Base-by-base conservation (phyloP, 768 basidiomycete species). In the Leccinum boreale region DNA sequence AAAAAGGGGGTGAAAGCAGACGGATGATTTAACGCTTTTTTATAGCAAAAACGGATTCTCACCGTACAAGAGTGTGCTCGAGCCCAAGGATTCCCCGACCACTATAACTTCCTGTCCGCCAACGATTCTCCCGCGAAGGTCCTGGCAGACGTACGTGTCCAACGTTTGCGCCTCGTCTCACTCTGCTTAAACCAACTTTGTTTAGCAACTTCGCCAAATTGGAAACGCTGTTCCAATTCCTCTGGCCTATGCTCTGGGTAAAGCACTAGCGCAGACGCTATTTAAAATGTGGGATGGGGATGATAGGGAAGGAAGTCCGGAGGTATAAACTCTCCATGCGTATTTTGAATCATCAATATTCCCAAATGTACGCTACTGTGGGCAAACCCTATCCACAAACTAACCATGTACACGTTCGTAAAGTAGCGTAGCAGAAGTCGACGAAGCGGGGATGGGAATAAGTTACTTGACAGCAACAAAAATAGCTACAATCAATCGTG, bases 151-250 rank as follows among this genome's bases (percentile, higher is more conserved):
- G 90, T 90, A 57, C 58, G 83, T 76, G 14, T 31, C 46, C 31
- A 36, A 26, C 50, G 53, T 46, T 26, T 26, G 21, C 50, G 44
- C 31, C 28, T 56, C 33, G 46, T 56, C 4, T n/a, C 17, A 9
- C 10, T 4, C 55, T 31, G 15, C 50, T 60, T 58, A 47, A 21
- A 5, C 19, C 39, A 35, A 58, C 35, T 8, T 24, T 53, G 35
- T 58, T 23, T 60, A 92, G 90, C 86, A 87, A 84, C 76, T 85
- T 56, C 76, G 81, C 50, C 90, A 91, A 61, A 90, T 92, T 47
- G 90, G 90, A 0, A 92, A 92, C 65, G 90, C 89, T 3, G 89
- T 90, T 7, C 87, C 89, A 3, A 78, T 89, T 8, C 85, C 85
- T 3, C 76, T 91, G 23, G 87, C 86, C 4, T 73, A 80, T 10